Percentiles rank a stretch among this genome's conserved stretches.
Conservation (phyloP, 352 stramenopile genomes). For the Globisporangium recalcitrans region DNA sequence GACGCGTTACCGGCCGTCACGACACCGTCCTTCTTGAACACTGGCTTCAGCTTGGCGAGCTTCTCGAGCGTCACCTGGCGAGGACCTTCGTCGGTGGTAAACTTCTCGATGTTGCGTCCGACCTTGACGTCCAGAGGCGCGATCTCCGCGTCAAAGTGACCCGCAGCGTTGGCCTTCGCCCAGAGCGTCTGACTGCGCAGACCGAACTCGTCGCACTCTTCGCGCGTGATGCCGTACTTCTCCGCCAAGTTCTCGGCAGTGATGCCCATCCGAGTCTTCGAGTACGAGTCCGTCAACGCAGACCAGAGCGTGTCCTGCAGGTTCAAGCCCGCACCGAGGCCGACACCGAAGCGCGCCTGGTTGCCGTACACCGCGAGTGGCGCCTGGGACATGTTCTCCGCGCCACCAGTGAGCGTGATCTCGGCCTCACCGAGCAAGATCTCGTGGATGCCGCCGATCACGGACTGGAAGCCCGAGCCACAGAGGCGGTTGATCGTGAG, state of each 20-base stretch:
- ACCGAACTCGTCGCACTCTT: conserved; percentile 94
- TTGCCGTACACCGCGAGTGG: conserved; percentile 91
- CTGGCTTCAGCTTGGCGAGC: conserved; percentile 90
- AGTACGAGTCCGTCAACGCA: conserved; percentile 94
- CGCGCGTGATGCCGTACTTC: conserved; percentile 91
- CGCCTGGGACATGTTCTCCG: conserved; percentile 96
- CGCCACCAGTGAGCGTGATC: conserved; percentile 88
- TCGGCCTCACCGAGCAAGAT: conserved; percentile 89
- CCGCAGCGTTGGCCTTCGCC: conserved; percentile 85
- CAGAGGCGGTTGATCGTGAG: conserved; percentile 98
- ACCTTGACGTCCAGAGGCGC: conserved; percentile 89
- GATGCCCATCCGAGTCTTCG: conserved; percentile 95
- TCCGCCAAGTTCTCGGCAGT: conserved; percentile 98
- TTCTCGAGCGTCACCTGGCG: conserved; percentile 76
- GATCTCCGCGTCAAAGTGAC: conserved; percentile 94
- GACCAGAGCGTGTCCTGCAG: conserved; percentile 96
- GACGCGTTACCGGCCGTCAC: conserved; percentile 96
- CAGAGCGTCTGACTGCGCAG: conserved; percentile 92
- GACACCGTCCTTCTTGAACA: conserved; percentile 97
- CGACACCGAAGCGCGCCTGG: conserved; percentile 90
- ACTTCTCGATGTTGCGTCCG: conserved; percentile 84
- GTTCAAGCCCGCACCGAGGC: conserved; percentile 89
- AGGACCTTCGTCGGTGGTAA: conserved; percentile 74
- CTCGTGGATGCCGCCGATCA: conserved; percentile 89
- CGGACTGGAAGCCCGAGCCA: conserved; percentile 95